Conservation (phyloP, 179 eudicot genomes). For the Carnegiea gigantea region DNA sequence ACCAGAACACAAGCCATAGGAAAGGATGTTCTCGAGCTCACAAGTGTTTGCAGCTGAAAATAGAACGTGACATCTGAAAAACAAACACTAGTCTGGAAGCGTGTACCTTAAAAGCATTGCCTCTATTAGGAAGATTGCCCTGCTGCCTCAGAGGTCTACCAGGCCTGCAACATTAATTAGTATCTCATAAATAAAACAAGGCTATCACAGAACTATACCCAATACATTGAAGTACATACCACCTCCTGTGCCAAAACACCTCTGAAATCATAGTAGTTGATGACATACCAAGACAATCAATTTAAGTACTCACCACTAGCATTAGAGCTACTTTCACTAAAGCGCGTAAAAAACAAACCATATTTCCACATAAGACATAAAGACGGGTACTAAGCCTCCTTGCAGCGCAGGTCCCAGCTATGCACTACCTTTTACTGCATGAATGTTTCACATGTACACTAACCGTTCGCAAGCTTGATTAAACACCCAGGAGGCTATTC, state of each 20-base stretch:
- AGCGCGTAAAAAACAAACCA: conserved; percentile 21
- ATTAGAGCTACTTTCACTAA: conserved; percentile 5
- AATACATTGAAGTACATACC: conserved; percentile 6
- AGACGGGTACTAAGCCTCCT: background rate
- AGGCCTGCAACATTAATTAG: conserved; percentile 52
- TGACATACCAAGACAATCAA: conserved; percentile 7
- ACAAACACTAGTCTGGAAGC: background rate
- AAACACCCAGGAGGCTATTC: background rate
- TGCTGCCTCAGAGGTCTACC: conserved; percentile 41
- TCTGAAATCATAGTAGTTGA: background rate
- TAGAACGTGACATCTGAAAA: too few relatives aligned
- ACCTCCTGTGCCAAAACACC: conserved; percentile 4
- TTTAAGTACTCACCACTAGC: conserved; percentile 15
- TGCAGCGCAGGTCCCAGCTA: conserved; percentile 17
- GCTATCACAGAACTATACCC: background rate
- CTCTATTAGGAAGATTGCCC: conserved; percentile 46
- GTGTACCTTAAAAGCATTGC: conserved; percentile 50
- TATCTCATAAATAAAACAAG: conserved; percentile 20
- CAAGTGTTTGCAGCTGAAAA: too few relatives aligned
- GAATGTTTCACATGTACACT: background rate
- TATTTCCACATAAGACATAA: background rate
- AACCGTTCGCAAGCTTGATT: conserved; percentile 16
- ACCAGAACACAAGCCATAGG: background rate
- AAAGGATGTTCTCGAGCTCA: too few relatives aligned
- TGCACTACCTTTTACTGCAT: conserved; percentile 16